Percentiles rank a stretch among this genome's conserved stretches.
Evolutionary conservation across 2,329 filamentous ascomycete genomes (phyloP).

Genomic region (Colletotrichum sublineola): DNA sequence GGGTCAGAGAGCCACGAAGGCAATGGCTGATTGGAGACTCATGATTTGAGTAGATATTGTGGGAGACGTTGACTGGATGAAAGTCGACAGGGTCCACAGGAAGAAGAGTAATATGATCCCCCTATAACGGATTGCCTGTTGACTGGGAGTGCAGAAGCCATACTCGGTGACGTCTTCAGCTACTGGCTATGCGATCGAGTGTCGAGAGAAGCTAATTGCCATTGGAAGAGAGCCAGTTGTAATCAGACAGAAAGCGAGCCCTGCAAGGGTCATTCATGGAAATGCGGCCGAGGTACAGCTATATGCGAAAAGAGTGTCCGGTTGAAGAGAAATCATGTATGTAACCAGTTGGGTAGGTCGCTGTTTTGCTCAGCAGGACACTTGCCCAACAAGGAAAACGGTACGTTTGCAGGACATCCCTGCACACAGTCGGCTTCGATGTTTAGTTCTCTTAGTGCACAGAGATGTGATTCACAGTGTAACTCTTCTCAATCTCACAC

Average conservation of each 20-base stretch:
- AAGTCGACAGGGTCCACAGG: slow-evolving; percentile 35
- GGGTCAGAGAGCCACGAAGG: neutral
- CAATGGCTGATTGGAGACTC: neutral
- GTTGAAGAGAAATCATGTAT: too few relatives aligned
- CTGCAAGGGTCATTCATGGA: neutral
- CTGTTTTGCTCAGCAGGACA: too few relatives aligned
- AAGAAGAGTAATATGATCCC: slow-evolving; percentile 29
- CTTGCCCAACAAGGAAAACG: too few relatives aligned
- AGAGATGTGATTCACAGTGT: too few relatives aligned
- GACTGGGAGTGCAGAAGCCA: slow-evolving; percentile 15
- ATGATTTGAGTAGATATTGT: slow-evolving; percentile 9
- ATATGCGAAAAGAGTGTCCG: too few relatives aligned
- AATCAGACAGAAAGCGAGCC: neutral
- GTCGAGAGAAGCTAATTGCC: neutral
- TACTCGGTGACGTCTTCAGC: neutral
- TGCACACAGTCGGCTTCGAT: too few relatives aligned
- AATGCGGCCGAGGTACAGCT: neutral
- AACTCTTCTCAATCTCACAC: too few relatives aligned
- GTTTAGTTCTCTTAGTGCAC: too few relatives aligned
- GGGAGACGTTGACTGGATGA: slow-evolving; percentile 15
- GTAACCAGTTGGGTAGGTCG: too few relatives aligned
- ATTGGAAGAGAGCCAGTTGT: neutral
- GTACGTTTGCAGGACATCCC: too few relatives aligned
- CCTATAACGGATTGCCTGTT: slow-evolving; percentile 33
- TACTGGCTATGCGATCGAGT: neutral